Evolutionary conservation across 352 stramenopile genomes (phyloP), one percentile per base, ranked within the genome.

Genomic region (Phytophthora quininea): DNA sequence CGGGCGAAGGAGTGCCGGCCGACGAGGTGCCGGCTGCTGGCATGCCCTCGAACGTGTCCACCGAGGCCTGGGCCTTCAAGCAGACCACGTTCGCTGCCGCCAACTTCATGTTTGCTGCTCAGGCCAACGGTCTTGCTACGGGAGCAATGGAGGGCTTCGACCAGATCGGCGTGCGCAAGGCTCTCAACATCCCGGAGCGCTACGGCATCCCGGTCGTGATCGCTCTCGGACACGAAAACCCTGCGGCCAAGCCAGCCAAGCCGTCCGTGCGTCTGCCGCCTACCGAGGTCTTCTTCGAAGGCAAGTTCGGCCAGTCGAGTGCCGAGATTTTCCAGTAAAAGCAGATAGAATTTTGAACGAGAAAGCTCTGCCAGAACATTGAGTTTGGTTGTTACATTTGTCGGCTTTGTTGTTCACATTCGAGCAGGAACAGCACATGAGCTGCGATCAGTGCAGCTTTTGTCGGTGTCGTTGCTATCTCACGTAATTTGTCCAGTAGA

Each of bases 11-110:
- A 8, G 57, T 79, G 37, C 27, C 89, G 9, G 76, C 74, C 74
- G 3, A 62, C 75, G 12, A 63, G 88, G 43, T 88, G 79, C 47
- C 67, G 75, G 3, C 71, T 74, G 15, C 67, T 80, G 65, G 77
- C 74, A 49, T 59, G 54, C 85, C 83, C 10, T 54, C 74, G 15
- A 77, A 76, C 31, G 83, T 84, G 37, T 79, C 83, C 8, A 79
- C 79, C 1, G 74, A 86, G 42, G 84, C 84, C 29, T 95, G 85
- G 84, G 77, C 83, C 8, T 91, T 80, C 71, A 95, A 95, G 74
- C 79, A 90, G 51, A 88, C 85, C 3, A 74, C 72, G 15, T 78
- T 93, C 38, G 87, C 84, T 2, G 87, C 80, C 0, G 68, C 79
- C 7, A 80, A 79, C 33, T 91, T 91, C 60, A 33, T 92, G 51